A percentile compares a stretch with the other conserved stretches of the same genome.
phyloP scores from a whole-genome alignment of 371 early-diverging fungal genomes.

The Coemansia sp. region DNA sequence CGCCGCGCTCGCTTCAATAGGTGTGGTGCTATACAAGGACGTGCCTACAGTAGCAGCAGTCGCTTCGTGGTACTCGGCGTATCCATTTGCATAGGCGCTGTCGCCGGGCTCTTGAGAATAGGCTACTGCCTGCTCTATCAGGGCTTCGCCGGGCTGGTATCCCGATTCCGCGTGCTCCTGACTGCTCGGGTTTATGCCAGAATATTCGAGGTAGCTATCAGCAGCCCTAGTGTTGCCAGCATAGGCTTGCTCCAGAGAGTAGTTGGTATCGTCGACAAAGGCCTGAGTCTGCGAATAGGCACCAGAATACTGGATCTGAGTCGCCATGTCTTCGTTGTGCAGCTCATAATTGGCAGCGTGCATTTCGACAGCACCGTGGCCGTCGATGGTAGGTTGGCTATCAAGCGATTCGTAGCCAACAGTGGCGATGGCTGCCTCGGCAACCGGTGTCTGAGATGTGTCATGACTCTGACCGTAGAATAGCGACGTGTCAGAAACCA shows the following conservation, averaged over 20 bases:
- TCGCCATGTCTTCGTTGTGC: neutral
- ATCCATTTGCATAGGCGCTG: neutral
- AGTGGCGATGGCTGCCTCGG: conserved; percentile 1
- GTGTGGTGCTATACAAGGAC: neutral
- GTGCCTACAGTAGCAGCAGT: neutral
- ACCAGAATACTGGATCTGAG: neutral
- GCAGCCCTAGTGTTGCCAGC: neutral
- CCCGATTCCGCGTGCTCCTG: no score
- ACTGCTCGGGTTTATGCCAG: no score
- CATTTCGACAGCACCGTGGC: neutral
- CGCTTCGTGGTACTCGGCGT: neutral
- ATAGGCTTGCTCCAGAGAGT: neutral
- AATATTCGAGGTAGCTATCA: no score
- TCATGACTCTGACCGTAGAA: conserved; percentile 18
- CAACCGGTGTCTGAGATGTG: neutral
- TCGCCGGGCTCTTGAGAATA: neutral
- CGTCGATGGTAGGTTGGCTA: neutral
- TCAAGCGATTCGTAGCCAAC: conserved; percentile 18
- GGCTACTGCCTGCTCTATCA: no score
- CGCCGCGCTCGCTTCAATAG: neutral
- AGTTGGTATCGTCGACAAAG: neutral
- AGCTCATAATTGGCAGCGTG: neutral
- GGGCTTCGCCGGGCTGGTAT: no score
- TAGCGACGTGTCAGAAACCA: neutral
- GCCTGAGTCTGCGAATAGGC: neutral